Conservation (phyloP, 257 asterid genomes). For the Petunia axillaris region DNA sequence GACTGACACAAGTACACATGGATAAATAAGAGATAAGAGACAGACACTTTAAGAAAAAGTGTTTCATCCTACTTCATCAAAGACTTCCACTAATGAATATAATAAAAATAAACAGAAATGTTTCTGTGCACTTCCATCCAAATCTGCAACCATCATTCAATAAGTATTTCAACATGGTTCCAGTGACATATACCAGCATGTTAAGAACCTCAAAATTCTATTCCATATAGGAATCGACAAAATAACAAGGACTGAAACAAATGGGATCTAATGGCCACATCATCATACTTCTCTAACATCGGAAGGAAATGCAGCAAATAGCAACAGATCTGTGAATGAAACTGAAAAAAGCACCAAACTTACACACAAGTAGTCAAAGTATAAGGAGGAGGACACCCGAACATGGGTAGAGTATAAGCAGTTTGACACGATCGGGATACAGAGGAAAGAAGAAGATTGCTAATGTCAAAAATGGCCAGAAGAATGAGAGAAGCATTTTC, state of each 20-base stretch:
- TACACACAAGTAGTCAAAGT: conserved; percentile 73
- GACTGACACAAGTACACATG: not conserved
- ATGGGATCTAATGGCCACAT: not conserved
- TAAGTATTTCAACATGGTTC: too few relatives aligned
- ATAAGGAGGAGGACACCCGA: conserved; percentile 89
- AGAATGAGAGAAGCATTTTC: conserved; percentile 93
- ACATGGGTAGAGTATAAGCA: conserved; percentile 80
- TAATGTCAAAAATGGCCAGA: conserved; percentile 91
- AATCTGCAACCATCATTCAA: too few relatives aligned
- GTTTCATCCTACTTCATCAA: not conserved
- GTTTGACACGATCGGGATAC: conserved; percentile 87
- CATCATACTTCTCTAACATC: not conserved
- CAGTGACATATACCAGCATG: too few relatives aligned
- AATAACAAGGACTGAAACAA: too few relatives aligned
- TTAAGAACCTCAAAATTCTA: too few relatives aligned
- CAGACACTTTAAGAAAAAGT: not conserved
- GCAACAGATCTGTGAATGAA: conserved; percentile 9
- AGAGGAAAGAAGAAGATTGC: conserved; percentile 96
- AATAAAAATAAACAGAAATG: too few relatives aligned
- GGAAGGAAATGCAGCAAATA: not conserved
- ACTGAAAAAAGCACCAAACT: conserved; percentile 39
- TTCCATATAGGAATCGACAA: too few relatives aligned
- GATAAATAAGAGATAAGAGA: not conserved
- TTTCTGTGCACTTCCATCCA: too few relatives aligned
- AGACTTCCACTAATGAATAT: too few relatives aligned